Conservation (phyloP, 768 basidiomycete genomes). For the Pleurotus eryngii region DNA sequence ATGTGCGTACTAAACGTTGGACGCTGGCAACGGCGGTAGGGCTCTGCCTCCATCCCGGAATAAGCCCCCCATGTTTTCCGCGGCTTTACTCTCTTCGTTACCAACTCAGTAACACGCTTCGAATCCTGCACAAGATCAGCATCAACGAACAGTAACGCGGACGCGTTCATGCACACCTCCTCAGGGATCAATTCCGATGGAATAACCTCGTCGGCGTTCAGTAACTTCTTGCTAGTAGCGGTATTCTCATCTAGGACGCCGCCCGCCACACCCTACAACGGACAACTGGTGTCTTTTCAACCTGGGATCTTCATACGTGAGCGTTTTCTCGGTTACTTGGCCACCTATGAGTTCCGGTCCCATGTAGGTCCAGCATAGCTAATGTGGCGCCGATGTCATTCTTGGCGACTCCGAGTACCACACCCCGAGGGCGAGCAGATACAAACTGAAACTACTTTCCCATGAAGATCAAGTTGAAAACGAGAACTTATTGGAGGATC, state of each 20-base stretch:
- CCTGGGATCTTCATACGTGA: conserved; percentile 78
- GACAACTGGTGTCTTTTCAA: conserved; percentile 57
- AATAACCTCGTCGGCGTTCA: conserved; percentile 55
- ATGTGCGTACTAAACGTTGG: too few relatives aligned
- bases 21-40: too few relatives aligned
- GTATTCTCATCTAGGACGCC: conserved; percentile 86
- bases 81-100: conserved; percentile 54
- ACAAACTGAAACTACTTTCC: too few relatives aligned
- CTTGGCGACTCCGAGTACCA: too few relatives aligned
- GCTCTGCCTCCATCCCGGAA: conserved; percentile 43
- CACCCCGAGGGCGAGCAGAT: too few relatives aligned
- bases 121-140: conserved; percentile 71
- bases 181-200: conserved; percentile 61
- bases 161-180: conserved; percentile 89
- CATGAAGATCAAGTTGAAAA: too few relatives aligned
- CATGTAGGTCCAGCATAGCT: too few relatives aligned
- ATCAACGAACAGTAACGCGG: conserved; percentile 76
- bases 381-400: too few relatives aligned
- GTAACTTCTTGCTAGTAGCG: conserved; percentile 58
- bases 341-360: too few relatives aligned
- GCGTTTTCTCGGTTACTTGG: conserved; percentile 24
- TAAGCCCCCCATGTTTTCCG: conserved; percentile 54
- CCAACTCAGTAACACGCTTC: conserved; percentile 67
- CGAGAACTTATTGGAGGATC: too few relatives aligned
- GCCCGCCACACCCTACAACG: conserved; percentile 69